Conservation (phyloP, 306 rosid genomes). For the Calophaca sinica region DNA sequence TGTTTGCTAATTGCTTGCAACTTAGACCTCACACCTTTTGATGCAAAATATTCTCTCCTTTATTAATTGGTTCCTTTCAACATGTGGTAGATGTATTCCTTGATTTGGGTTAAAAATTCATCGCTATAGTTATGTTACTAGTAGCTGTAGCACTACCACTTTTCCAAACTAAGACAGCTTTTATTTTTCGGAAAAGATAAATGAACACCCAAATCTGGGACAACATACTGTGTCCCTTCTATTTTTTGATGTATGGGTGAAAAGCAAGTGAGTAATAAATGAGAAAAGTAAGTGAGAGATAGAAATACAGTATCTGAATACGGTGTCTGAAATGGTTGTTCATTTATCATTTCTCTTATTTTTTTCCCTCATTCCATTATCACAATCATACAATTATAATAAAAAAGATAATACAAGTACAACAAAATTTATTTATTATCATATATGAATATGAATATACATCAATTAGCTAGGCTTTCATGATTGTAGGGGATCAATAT, state of each 20-base stretch:
- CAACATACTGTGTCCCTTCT: no score
- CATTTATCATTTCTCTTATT: background rate
- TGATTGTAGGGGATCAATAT: background rate
- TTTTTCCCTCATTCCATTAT: background rate
- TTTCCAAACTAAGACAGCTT: no score
- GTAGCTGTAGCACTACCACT: background rate
- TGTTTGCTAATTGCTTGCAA: slow-evolving; percentile 46
- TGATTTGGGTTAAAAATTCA: background rate
- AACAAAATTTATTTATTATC: slow-evolving; percentile 4
- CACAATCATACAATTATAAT: no score
- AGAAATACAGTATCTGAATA: no score
- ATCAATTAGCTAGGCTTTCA: slow-evolving; percentile 36
- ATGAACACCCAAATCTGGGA: no score
- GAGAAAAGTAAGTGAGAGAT: no score
- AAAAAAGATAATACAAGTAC: no score
- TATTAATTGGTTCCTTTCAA: slow-evolving; percentile 41
- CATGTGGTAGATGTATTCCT: slow-evolving; percentile 32
- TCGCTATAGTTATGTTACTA: background rate
- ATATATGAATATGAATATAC: slow-evolving; percentile 32
- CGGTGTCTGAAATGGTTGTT: no score
- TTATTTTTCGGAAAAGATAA: no score
- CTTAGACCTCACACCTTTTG: slow-evolving; percentile 44
- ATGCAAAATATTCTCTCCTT: slow-evolving; percentile 49
- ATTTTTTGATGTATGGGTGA: no score
- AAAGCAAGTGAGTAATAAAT: no score